These are phyloP conservation scores for Talaromyces sp. DNA, from an alignment of 2,329 filamentous ascomycete genomes.

Conservation along the genomic window DNA sequence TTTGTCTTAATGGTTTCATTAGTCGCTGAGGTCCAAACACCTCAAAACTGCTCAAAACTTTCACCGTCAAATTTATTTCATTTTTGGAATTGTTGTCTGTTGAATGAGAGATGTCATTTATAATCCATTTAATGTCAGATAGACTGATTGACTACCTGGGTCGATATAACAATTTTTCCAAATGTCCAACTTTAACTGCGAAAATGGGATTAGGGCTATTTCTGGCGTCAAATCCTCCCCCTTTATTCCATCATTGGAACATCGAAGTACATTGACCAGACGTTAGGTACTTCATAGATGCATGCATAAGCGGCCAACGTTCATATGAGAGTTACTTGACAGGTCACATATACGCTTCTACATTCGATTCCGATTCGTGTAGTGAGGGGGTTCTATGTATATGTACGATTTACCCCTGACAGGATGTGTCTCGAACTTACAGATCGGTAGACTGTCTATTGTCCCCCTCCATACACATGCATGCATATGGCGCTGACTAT, in stretches of 20 bases:
- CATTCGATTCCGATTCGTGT: neutral
- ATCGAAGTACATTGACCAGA: neutral
- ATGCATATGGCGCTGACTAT: neutral
- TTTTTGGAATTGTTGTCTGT: neutral
- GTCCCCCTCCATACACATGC: neutral
- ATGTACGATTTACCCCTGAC: neutral
- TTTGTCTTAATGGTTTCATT: neutral
- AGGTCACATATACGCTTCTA: neutral
- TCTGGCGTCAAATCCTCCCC: neutral
- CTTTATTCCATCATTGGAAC: neutral
- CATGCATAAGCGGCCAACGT: neutral
- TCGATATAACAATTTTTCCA: too few relatives aligned
- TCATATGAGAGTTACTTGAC: neutral
- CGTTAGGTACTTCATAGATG: neutral
- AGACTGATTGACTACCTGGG: too few relatives aligned
- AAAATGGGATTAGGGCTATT: neutral
- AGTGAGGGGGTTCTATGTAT: neutral
- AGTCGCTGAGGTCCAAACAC: neutral
- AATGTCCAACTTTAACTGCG: too few relatives aligned
- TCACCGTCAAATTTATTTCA: neutral
- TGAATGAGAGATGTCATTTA: neutral
- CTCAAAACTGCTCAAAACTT: neutral
- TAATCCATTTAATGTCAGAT: neutral
- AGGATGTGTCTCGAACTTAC: neutral
- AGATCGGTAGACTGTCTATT: neutral